phyloP scores from a whole-genome alignment of 192 early-diverging fungal genomes.

The Coemansia sp. region DNA sequence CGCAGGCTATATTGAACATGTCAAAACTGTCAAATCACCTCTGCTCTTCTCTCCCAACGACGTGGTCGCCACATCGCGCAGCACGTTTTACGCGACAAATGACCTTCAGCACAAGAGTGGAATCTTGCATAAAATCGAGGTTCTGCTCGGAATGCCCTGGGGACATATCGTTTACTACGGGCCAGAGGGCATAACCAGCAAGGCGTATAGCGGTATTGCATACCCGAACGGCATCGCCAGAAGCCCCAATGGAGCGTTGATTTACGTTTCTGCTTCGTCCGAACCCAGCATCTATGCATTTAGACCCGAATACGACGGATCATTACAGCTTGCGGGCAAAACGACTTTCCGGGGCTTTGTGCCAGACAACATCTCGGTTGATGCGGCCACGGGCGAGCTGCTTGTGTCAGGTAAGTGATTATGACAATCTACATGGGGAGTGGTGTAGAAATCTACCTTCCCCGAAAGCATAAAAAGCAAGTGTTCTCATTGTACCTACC shows the following conservation, averaged over 20 bases:
- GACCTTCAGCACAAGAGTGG: conserved; percentile 39
- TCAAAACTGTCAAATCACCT: conserved; percentile 57
- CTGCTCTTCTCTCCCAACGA: conserved; percentile 62
- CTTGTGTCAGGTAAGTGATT: conserved; percentile 49
- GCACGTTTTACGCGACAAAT: conserved; percentile 63
- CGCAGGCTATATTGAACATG: conserved; percentile 39
- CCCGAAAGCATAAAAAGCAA: conserved; percentile 1
- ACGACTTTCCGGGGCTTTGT: conserved; percentile 38
- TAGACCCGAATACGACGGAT: conserved; percentile 20
- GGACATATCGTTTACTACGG: conserved; percentile 43
- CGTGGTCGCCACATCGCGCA: conserved; percentile 56
- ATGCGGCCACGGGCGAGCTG: conserved; percentile 38
- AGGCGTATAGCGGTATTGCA: conserved; percentile 25
- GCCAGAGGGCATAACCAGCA: conserved; percentile 24
- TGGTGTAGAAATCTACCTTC: not conserved
- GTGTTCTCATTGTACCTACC: not conserved
- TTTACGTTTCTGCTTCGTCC: conserved; percentile 44
- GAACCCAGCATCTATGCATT: conserved; percentile 46
- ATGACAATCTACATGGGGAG: not conserved
- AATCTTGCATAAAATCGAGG: conserved; percentile 44
- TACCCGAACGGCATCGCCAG: conserved; percentile 50
- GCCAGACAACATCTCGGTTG: conserved; percentile 54
- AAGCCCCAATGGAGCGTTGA: conserved; percentile 27
- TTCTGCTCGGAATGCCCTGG: conserved; percentile 54
- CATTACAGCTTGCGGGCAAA: conserved; percentile 30